A percentile compares a stretch with the other conserved stretches of the same genome.
These are phyloP conservation scores for Albophoma yamanashiensis DNA, from an alignment of 2,329 filamentous ascomycete species.

Conservation along the genomic window DNA sequence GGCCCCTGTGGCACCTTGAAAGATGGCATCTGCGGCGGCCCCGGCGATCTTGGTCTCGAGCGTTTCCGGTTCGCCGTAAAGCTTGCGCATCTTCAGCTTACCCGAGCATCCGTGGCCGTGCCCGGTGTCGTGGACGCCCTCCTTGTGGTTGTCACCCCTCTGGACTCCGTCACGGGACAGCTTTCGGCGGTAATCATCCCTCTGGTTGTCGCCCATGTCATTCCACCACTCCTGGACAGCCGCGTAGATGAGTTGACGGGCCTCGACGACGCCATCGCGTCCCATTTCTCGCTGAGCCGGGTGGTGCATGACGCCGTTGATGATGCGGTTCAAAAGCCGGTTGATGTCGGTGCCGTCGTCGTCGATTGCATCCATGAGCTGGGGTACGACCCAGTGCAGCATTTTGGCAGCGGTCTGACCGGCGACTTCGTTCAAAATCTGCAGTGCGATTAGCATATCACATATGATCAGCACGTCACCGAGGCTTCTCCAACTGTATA, in stretches of 20 bases:
- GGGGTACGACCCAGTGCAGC: constrained; percentile 77
- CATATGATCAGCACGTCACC: neutral
- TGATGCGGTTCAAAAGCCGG: constrained; percentile 62
- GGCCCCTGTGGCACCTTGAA: constrained; percentile 45
- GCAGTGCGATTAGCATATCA: constrained; percentile 1
- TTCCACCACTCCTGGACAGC: constrained; percentile 78
- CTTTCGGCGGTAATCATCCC: constrained; percentile 59
- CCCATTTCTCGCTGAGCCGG: constrained; percentile 66
- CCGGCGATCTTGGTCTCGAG: constrained; percentile 46
- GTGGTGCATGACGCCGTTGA: constrained; percentile 78
- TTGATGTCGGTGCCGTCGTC: constrained; percentile 61
- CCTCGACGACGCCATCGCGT: constrained; percentile 59
- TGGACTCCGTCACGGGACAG: constrained; percentile 70
- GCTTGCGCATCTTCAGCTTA: constrained; percentile 69
- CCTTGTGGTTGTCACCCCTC: constrained; percentile 74
- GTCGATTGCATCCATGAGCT: constrained; percentile 82
- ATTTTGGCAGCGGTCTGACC: constrained; percentile 72
- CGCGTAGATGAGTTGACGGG: constrained; percentile 67
- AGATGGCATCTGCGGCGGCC: constrained; percentile 44
- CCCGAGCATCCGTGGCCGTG: constrained; percentile 75
- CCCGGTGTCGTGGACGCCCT: constrained; percentile 72
- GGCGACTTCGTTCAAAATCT: constrained; percentile 77
- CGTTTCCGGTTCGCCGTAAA: constrained; percentile 37
- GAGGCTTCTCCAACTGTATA: neutral
- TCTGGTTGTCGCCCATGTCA: constrained; percentile 48